Evolutionary conservation across 768 basidiomycete species (phyloP).

Genomic region (Suillus subluteus): DNA sequence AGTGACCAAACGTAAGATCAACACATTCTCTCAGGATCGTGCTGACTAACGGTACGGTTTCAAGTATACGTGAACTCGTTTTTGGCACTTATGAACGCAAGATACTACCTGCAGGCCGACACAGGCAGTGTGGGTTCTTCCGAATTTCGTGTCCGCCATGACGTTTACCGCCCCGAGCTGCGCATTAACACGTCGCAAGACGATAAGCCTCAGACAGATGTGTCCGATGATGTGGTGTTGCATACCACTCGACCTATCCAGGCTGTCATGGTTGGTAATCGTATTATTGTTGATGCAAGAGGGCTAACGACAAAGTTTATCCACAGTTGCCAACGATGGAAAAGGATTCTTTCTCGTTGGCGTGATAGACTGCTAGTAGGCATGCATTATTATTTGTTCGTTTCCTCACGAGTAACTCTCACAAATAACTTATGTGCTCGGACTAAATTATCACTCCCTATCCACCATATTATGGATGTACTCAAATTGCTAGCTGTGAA

Average conservation of each 20-base stretch:
- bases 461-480: neutral
- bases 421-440: neutral
- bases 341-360: neutral
- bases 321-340: neutral
- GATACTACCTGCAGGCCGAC: neutral
- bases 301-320: neutral
- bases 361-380: neutral
- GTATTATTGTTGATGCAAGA: neutral
- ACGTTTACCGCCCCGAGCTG: neutral
- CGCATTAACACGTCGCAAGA: neutral
- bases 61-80: slow-evolving; percentile 1
- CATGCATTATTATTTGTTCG: neutral
- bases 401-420: neutral
- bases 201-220: neutral
- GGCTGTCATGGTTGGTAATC: neutral
- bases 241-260: neutral
- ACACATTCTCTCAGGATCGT: neutral
- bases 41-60: neutral
- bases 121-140: neutral
- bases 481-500: neutral
- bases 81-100: neutral
- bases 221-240: neutral
- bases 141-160: neutral
- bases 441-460: neutral
- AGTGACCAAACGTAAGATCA: neutral